Conservation (phyloP, 2,329 filamentous ascomycete genomes). For the Hymenoscyphus scutula region DNA sequence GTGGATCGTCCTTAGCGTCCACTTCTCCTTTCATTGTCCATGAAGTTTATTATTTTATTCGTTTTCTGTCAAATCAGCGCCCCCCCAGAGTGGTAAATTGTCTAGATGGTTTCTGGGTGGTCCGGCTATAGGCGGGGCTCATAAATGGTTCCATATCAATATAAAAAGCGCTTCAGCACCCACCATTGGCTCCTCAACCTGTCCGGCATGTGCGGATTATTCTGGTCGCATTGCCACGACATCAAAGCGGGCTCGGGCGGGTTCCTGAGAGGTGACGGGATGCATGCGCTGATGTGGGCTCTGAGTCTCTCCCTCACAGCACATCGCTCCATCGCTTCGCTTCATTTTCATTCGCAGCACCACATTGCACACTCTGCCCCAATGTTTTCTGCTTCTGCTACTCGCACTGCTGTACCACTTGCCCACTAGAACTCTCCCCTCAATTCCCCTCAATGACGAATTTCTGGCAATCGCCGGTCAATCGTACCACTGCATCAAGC, state of each 20-base stretch:
- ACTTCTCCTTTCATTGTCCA: background rate
- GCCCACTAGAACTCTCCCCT: background rate
- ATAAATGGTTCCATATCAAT: background rate
- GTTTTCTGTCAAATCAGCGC: background rate
- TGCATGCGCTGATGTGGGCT: background rate
- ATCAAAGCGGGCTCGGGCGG: constrained; percentile 12
- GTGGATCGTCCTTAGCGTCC: background rate
- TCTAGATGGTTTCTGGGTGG: background rate
- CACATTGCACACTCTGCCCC: background rate
- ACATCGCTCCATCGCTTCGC: background rate
- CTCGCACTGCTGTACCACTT: background rate
- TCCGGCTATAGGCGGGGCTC: background rate
- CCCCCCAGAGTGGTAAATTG: background rate
- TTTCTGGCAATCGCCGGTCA: background rate
- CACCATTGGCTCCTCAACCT: background rate
- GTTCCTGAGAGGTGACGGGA: constrained; percentile 9
- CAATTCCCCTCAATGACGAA: constrained; percentile 6
- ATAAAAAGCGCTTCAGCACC: background rate
- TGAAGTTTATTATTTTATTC: too few species aligned
- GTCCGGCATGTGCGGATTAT: background rate
- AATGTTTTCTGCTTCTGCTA: constrained; percentile 1
- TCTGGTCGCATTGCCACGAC: constrained; percentile 9
- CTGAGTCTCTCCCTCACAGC: background rate
- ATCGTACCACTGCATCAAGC: background rate
- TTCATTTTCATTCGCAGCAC: background rate